phyloP scores from a whole-genome alignment of 2,329 filamentous ascomycete species.

The Fusarium xyrophilum region DNA sequence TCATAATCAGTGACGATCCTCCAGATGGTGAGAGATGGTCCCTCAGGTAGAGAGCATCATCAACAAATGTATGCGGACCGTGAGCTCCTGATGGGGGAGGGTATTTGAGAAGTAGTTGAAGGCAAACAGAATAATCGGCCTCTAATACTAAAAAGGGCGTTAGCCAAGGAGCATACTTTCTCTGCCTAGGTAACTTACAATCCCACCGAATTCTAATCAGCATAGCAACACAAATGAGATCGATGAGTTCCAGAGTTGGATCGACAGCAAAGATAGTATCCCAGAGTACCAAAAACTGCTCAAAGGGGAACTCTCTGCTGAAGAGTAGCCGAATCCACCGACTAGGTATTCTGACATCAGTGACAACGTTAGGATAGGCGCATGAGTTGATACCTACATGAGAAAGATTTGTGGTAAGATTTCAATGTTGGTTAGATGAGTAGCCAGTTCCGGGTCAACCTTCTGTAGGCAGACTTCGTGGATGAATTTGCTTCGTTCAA shows the following conservation, averaged over 20 bases:
- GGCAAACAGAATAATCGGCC: slow-evolving; percentile 84
- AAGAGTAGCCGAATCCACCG: slow-evolving; percentile 95
- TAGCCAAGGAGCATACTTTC: slow-evolving; percentile 23
- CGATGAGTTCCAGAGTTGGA: slow-evolving; percentile 78
- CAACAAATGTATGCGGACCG: slow-evolving; percentile 79
- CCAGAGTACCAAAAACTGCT: slow-evolving; percentile 85
- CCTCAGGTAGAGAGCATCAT: slow-evolving; percentile 80
- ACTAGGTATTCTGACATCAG: slow-evolving; percentile 51
- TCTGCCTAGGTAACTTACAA: slow-evolving; percentile 58
- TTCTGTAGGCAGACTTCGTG: slow-evolving; percentile 81
- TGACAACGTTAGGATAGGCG: background rate
- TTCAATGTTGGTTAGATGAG: slow-evolving; percentile 81
- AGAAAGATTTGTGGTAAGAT: slow-evolving; percentile 96
- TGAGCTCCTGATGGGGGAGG: slow-evolving; percentile 68
- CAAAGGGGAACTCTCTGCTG: slow-evolving; percentile 89
- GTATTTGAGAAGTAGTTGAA: slow-evolving; percentile 85
- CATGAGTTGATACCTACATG: slow-evolving; percentile 65
- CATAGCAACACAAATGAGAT: slow-evolving; percentile 94
- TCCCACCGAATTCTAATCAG: slow-evolving; percentile 90
- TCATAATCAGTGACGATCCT: slow-evolving; percentile 70
- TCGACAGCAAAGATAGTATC: slow-evolving; percentile 90
- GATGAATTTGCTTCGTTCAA: slow-evolving; percentile 84
- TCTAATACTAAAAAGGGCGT: slow-evolving; percentile 68
- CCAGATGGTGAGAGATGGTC: slow-evolving; percentile 69
- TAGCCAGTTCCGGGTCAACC: slow-evolving; percentile 82